Base-by-base conservation (phyloP, 164 flowering plant genomes). In the Echeveria elegans region DNA sequence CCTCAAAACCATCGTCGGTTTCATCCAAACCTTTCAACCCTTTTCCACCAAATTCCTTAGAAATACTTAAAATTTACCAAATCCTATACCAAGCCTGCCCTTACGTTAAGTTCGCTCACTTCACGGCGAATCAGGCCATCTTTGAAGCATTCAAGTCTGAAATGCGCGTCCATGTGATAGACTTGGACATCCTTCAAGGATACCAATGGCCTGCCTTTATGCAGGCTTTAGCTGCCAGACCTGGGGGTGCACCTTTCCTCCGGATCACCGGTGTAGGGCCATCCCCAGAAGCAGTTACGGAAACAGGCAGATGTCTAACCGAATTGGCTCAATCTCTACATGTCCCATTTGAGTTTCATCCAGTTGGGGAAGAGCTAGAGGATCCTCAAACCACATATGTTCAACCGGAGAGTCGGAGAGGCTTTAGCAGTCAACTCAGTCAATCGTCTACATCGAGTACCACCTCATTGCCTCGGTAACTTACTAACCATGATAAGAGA, bases 201-300 rank as follows among this genome's bases (percentile, higher is more conserved):
- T 83, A 86, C 68, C 93, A 89, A 34, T 87, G 90, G 92, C 92
- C 92, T 7, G 86, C 89, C 18, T 83, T 89, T 80, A 81, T 87
- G 83, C 96, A 89, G 61, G 89, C 87, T 62, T 70, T 87, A 1
- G 92, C 96, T 1, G 85, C 89, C 41, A 66, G 92, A 10, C 83
- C 85, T 0, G 80, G 84, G 0, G 89, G 88, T 0, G 75, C 89
- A 16, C 92, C 90, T 0, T 85, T 82, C 29, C 85, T 89, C 65
- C 76, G 96, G 15, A 79, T 89, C 50, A 89, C 96, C 10, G 96
- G 96, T 4, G 82, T 87, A 4, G 92, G 90, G 18, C 40, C 74
- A 6, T 75, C 83, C 0, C 72, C 72, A 0, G 87, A 85, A 8
- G 23, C 73, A 1, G 83, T 85, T 0, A 71, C 53, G 21, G 90